phyloP scores from a whole-genome alignment of 2,329 filamentous ascomycete species.

The Domatiomyces catenatus region DNA sequence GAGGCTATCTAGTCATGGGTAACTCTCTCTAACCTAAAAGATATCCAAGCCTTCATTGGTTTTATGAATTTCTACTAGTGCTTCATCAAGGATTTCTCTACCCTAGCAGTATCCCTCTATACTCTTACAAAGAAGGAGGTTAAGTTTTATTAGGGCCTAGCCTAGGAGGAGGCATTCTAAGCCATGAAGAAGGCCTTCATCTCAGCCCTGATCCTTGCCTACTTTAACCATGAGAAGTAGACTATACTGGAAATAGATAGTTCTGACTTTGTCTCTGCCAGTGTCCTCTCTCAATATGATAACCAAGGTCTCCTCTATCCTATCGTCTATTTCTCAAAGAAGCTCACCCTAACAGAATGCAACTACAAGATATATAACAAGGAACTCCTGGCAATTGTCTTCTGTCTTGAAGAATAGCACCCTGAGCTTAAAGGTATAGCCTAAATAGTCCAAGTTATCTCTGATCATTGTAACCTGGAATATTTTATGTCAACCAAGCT shows the following conservation, averaged over 20 bases:
- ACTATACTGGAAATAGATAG: constrained; percentile 8
- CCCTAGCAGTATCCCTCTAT: constrained; percentile 12
- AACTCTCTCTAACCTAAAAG: constrained; percentile 10
- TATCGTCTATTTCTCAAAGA: constrained; percentile 9
- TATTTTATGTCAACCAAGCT: constrained; percentile 10
- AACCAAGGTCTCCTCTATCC: constrained; percentile 3
- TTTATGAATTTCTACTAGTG: constrained; percentile 21
- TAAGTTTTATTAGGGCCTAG: constrained; percentile 1
- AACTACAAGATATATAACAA: constrained; percentile 14
- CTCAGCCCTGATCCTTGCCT: constrained; percentile 4
- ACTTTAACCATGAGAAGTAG: constrained; percentile 7
- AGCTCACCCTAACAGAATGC: constrained; percentile 6
- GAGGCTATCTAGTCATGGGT: constrained; percentile 16
- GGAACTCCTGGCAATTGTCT: constrained; percentile 12
- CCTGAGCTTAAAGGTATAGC: constrained; percentile 10
- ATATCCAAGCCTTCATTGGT: constrained; percentile 18
- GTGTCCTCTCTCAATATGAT: constrained; percentile 3
- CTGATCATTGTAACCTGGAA: constrained; percentile 9
- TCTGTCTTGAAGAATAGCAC: constrained; percentile 7
- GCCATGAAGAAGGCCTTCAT: constrained; percentile 5
- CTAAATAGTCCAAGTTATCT: constrained; percentile 9
- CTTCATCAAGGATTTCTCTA: constrained; percentile 19
- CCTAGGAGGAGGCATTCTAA: constrained; percentile 3
- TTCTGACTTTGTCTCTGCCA: constrained; percentile 6
- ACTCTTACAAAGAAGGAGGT: constrained; percentile 6